Evolutionary conservation across 768 basidiomycete genomes (phyloP).

Genomic region (Daedaleopsis sinensis): DNA sequence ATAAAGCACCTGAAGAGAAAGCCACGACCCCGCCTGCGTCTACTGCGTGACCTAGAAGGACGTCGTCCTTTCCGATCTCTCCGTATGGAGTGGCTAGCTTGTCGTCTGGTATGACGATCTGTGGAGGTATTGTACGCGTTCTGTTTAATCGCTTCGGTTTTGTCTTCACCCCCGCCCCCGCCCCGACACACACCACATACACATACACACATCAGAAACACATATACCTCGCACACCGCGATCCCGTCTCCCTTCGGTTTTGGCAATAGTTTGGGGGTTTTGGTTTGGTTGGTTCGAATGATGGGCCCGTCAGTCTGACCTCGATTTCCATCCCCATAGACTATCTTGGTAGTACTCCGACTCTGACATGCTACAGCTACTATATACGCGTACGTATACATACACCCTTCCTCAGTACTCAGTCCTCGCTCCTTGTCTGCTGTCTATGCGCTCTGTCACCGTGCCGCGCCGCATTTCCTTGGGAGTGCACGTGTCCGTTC

Average conservation of each 20-base stretch:
- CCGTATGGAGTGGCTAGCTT: background rate
- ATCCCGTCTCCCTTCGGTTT: background rate
- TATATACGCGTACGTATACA: background rate
- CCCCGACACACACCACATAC: background rate
- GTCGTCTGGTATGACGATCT: background rate
- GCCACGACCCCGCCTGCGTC: conserved; percentile 2
- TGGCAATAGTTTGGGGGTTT: too few species aligned
- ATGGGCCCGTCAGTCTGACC: background rate
- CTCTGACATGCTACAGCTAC: background rate
- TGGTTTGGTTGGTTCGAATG: background rate
- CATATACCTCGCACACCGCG: background rate
- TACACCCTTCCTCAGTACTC: too few species aligned
- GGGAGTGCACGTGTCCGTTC: too few species aligned
- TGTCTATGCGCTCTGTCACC: too few species aligned
- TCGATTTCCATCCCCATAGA: too few species aligned
- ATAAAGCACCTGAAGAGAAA: background rate
- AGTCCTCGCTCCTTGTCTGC: too few species aligned
- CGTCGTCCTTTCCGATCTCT: too few species aligned
- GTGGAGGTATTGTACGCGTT: background rate
- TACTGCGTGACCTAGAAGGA: background rate
- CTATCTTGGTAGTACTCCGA: background rate
- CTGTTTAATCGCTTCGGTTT: background rate
- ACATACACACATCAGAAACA: background rate
- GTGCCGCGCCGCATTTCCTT: too few species aligned
- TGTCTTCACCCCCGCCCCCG: background rate